Base-by-base conservation (phyloP, 495 filamentous ascomycete genomes). In the Xylaria intraflava region DNA sequence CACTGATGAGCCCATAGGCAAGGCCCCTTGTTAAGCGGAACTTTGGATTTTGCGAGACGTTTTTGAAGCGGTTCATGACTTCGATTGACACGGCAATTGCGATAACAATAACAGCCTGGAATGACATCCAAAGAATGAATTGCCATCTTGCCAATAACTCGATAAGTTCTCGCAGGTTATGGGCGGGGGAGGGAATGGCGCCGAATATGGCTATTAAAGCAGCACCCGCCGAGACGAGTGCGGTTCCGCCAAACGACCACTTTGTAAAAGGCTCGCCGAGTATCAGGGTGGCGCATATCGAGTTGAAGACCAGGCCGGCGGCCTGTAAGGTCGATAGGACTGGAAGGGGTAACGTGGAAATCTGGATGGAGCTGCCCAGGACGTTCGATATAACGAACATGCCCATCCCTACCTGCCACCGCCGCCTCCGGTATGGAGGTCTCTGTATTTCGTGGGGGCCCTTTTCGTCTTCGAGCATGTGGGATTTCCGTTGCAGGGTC, bases 401-500 rank as follows among this genome's bases (percentile, higher is more conserved):
- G 58, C 84, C 78, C 88, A 99, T 97, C 47, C 93, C 93, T 52
- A 96, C 71, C 85, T 99, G 93, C 93, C 93, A 99, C 79, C 90
- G 80, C 66, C 94, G 81, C 65, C 93, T 82, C 62, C 86, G 83
- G 69, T 96, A 91, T 4, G 94, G 89, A 27, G 93, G 93, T 59
- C 93, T 76, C 58, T 88, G 83, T 38, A 81, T 66, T 70, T 91
- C 82, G 65, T 89, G 83, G 2, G 87, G 83, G 33, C 79, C 79
- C 71, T 95, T 95, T 72, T 92, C 89, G 72, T 97, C 93, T 75
- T 99, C 93, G 59, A 96, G 82, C 49, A 99, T 83, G 75, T 99
- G 93, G 51, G 92, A 96, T 69, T 99, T 99, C 67, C 93, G 88
- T 74, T 99, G 93, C 19, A 97, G 80, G n/a, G 93, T 99, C 57